Conservation (phyloP, 2,329 filamentous ascomycete genomes). For the Colletotrichum noveboracense region DNA sequence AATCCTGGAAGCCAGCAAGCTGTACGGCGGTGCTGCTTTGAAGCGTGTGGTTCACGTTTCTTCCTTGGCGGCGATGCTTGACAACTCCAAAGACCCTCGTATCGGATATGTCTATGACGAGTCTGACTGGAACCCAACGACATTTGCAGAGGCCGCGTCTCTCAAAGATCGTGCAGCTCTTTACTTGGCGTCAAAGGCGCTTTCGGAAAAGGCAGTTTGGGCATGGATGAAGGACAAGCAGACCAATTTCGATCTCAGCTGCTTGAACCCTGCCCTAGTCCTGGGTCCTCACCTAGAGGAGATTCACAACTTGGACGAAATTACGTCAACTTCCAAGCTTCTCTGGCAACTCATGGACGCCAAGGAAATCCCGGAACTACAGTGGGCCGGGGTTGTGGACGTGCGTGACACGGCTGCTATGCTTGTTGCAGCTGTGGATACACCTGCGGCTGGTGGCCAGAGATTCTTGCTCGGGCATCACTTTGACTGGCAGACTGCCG, state of each 20-base stretch:
- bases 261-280: constrained; percentile 23
- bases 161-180: not conserved
- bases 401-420: constrained; percentile 35
- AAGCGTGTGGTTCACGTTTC: constrained; percentile 47
- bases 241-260: constrained; percentile 38
- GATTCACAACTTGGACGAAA: constrained; percentile 27
- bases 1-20: constrained; percentile 31
- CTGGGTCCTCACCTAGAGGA: constrained; percentile 37
- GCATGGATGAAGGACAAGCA: constrained; percentile 32
- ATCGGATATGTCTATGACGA: not conserved
- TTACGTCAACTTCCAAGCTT: constrained; percentile 35
- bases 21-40: constrained; percentile 32
- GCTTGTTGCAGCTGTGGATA: not conserved
- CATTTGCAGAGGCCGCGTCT: not conserved
- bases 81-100: not conserved
- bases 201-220: not conserved
- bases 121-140: not conserved
- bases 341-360: constrained; percentile 36
- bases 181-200: not conserved
- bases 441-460: not conserved
- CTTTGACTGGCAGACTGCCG: not conserved
- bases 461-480: not conserved
- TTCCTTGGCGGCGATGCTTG: constrained; percentile 30
- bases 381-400: constrained; percentile 34
- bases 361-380: constrained; percentile 18